Evolutionary conservation across 148 eudicot genomes (phyloP).

Genomic region (Dianthus caryophyllus): DNA sequence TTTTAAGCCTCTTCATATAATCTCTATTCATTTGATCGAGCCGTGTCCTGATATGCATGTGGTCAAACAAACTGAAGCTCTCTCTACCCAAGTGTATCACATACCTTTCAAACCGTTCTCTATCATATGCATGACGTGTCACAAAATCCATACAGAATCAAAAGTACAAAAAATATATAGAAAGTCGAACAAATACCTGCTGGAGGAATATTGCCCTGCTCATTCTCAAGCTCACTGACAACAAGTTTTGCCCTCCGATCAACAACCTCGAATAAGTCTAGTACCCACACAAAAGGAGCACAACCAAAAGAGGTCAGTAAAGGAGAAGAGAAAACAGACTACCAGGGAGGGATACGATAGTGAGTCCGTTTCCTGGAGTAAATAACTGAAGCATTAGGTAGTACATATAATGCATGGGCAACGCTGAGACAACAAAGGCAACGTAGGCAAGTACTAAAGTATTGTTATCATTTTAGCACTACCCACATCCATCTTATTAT

Average conservation of each 20-base stretch:
- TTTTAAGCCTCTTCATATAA: not conserved
- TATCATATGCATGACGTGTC: not conserved
- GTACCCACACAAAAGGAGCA: conserved; percentile 1
- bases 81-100: not conserved
- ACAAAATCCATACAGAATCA: not conserved
- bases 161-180: no score
- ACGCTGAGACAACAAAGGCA: not conserved
- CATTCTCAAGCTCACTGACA: conserved; percentile 77
- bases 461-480: not conserved
- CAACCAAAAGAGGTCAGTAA: not conserved
- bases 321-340: not conserved
- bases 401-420: not conserved
- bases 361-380: not conserved
- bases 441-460: not conserved
- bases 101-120: not conserved
- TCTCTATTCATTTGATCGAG: not conserved
- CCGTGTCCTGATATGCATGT: not conserved
- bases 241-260: conserved; percentile 96
- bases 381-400: not conserved
- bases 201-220: conserved; percentile 42
- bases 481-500: not conserved
- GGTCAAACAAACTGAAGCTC: conserved; percentile 7
- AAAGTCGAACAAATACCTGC: conserved; percentile 44
- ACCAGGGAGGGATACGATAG: not conserved
- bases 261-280: conserved; percentile 95